A percentile compares a stretch with the other conserved stretches of the same genome.
Evolutionary conservation across 1,139 yeast genomes (phyloP).

Genomic region (Saccharomyces hybrid): DNA sequence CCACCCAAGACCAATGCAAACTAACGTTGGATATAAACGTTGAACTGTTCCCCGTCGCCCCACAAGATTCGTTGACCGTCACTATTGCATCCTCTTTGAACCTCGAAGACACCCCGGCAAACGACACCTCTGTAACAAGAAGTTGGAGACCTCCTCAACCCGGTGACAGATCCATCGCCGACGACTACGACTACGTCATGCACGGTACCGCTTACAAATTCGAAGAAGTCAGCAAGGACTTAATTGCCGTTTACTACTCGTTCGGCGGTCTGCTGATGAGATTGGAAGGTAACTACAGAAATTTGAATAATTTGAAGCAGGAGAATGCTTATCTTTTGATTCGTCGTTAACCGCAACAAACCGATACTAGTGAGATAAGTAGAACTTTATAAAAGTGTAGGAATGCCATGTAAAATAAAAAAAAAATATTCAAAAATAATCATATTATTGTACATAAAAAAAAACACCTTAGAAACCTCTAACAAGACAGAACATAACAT

Average conservation of each 20-base stretch:
- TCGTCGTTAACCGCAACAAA: constrained; percentile 38
- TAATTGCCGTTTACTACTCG: constrained; percentile 82
- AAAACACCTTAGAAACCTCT: constrained; percentile 34
- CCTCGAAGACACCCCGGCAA: constrained; percentile 50
- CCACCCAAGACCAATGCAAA: constrained; percentile 74
- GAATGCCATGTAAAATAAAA: constrained; percentile 1
- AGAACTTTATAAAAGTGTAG: constrained; percentile 3
- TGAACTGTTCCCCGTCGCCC: constrained; percentile 80
- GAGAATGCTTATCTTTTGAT: constrained; percentile 87
- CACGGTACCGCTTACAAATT: constrained; percentile 96
- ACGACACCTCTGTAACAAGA: constrained; percentile 40
- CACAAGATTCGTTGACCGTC: constrained; percentile 76
- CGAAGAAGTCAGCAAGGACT: constrained; percentile 63
- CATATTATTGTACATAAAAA: not conserved
- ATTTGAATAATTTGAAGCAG: constrained; percentile 81
- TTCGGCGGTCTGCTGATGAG: constrained; percentile 94
- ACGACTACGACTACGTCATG: constrained; percentile 97
- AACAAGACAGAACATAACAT: constrained; percentile 49
- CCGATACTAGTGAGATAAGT: not conserved
- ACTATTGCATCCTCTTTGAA: constrained; percentile 73
- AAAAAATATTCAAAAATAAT: not conserved
- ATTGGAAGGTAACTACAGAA: constrained; percentile 90
- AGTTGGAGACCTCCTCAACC: constrained; percentile 91
- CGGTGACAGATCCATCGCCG: constrained; percentile 80
- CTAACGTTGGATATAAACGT: constrained; percentile 87